Evolutionary conservation across 176 grass and related monocot species (phyloP), one percentile per base, ranked within the genome.

Genomic region (Elaeis guineensis): DNA sequence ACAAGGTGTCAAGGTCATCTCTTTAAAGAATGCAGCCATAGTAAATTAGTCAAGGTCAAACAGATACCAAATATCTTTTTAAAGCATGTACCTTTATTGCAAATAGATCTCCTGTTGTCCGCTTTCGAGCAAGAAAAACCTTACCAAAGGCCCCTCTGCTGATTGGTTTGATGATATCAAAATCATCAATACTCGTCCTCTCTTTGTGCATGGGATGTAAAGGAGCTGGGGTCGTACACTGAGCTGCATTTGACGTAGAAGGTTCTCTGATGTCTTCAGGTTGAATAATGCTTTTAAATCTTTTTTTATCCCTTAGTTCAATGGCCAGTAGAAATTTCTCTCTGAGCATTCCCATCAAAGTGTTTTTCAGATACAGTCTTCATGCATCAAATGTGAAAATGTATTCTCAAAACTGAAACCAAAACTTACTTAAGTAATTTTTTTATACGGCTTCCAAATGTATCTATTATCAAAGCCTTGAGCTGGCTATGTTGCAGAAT

Each of bases 81-180:
- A 11, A 49, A 17, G 29, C 19, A 28, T 19, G 8, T 51, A 82
- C 79, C 79, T 82, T 82, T 53, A 76, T 82, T 65, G 79, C 79
- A 76, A 82, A 82, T 29, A 82, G 21, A 48, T 82, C 79, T 70
- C 72, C 72, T 54, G 79, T 82, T 51, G 79, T 82, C 48, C 66
- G 16, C 25, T 82, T 82, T 48, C 58, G 52, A 9, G 79, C 65
- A 25, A 82, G 71, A 69, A 82, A 82, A 16, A 82, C 79, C 64
- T 74, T 65, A 28, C 79, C 79, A 66, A 70, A 82, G 59, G 72
- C 79, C 54, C 78, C 79, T 75, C 79, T 67, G 19, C 79, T 82
- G 21, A 82, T 82, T 49, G 71, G 66, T 50, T 82, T 82, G 26
- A 82, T 71, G 50, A 71, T 71, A 52, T 76, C 66, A 54, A 82